A percentile compares a stretch with the other conserved stretches of the same genome.
These are phyloP conservation scores for Polytrichum commune DNA, from an alignment of 225 moss, liverwort and hornwort species.

Conservation along the genomic window DNA sequence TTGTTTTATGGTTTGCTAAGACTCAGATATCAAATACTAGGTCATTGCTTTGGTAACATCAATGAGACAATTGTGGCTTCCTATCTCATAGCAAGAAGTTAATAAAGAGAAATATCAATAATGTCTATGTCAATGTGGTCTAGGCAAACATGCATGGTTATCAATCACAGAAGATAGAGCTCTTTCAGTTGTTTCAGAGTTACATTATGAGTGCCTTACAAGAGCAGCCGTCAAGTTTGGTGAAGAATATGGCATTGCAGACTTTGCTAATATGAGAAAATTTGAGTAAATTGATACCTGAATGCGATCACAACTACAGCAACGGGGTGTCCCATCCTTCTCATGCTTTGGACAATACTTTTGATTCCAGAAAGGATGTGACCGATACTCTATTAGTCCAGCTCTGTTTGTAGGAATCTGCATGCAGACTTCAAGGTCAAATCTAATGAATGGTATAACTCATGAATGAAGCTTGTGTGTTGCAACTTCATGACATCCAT, in stretches of 20 bases:
- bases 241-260: no score
- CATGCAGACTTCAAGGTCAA: conserved; percentile 12
- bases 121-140: background rate
- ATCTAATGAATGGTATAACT: background rate
- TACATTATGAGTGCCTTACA: no score
- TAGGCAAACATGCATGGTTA: no score
- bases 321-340: conserved; percentile 64
- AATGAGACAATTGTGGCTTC: background rate
- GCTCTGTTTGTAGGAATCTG: conserved; percentile 71
- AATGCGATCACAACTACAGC: conserved; percentile 81
- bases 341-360: conserved; percentile 77
- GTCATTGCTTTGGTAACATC: no score
- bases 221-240: no score
- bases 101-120: background rate
- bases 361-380: conserved; percentile 78
- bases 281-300: conserved; percentile 35
- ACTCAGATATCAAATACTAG: no score
- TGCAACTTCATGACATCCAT: background rate
- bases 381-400: conserved; percentile 72
- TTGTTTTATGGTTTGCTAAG: no score
- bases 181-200: no score
- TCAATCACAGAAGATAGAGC: no score
- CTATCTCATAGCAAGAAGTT: background rate
- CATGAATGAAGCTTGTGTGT: background rate
- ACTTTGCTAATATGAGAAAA: no score